Base-by-base conservation (phyloP, 257 asterid genomes). In the Jasminum sambac region DNA sequence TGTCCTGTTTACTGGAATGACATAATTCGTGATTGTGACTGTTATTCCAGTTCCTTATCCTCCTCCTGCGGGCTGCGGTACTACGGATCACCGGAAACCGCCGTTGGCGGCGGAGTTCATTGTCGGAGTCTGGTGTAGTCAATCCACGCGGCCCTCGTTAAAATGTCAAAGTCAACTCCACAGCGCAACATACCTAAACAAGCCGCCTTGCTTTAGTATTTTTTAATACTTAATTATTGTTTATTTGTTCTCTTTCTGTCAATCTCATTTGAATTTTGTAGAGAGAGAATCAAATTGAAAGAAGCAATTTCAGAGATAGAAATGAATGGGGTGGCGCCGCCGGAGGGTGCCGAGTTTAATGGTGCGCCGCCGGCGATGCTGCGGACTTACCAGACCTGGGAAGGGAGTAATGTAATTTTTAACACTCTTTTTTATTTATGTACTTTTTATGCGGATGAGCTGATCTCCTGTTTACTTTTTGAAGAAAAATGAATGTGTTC, bases 331-430 rank as follows among this genome's bases (percentile, higher is more conserved):
- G 65, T 66, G 77, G 74, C 76, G 84, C 77, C 76, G 82, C 75
- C 82, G 71, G 80, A 63, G 69, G 72, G 70, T 69, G 78, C 44
- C 61, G 79, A 44, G 34, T 55, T 21, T 55, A 55, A 55, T 55
- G 79, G 63, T 16, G 71, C 58, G 80, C 50, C 58, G 80, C 63
- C 76, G 72, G 84, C 78, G 87, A n/a, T 72, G 41, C 79, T 80
- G 46, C 81, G 83, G 69, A 38, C 76, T 3, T 83, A 80, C 78
- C 61, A 55, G 63, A 83, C 79, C 41, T 83, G 87, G 87, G 75
- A 80, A 23, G 87, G 85, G 67, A 77, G 77, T 72, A 83, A 83
- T 72, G 87, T 83, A 76, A 75, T 8, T 71, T 17, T 64, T 25
- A 17, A 67, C 2, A 23, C 67, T 66, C 64, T 8, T 17, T 23